A percentile compares a stretch with the other conserved stretches of the same genome.
These are phyloP conservation scores for Barbarea vulgaris DNA, from an alignment of 345 rosid genomes.

Conservation along the genomic window DNA sequence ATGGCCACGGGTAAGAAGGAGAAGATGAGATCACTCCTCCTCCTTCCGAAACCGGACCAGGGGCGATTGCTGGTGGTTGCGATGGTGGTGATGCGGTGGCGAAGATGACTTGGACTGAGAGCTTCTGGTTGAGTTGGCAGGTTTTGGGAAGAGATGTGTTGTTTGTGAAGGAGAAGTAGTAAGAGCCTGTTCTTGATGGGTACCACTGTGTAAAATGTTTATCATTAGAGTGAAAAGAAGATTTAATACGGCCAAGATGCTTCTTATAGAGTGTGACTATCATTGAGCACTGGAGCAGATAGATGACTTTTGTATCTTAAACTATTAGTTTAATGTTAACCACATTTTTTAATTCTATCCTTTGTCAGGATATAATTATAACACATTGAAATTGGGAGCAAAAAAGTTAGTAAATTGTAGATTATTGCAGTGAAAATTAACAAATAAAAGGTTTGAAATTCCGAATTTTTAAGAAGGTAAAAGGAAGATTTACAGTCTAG, in stretches of 20 bases:
- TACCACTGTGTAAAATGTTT: slow-evolving; percentile 56
- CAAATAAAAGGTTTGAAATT: neutral
- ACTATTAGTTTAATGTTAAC: slow-evolving; percentile 12
- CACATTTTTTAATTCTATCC: slow-evolving; percentile 16
- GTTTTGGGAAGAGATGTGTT: slow-evolving; percentile 57
- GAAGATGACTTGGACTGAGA: slow-evolving; percentile 58
- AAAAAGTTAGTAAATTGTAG: neutral
- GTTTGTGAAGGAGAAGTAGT: slow-evolving; percentile 80
- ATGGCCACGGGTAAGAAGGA: slow-evolving; percentile 84
- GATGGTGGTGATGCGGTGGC: slow-evolving; percentile 38
- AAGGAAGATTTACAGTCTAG: neutral
- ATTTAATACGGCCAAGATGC: neutral
- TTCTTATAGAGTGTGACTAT: slow-evolving; percentile 3
- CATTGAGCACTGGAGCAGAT: slow-evolving; percentile 19
- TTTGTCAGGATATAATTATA: neutral
- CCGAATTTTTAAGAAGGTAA: neutral
- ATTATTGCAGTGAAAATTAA: neutral
- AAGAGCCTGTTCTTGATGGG: slow-evolving; percentile 82
- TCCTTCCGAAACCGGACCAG: slow-evolving; percentile 65
- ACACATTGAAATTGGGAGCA: neutral
- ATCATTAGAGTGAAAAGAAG: neutral
- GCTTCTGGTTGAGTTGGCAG: slow-evolving; percentile 61
- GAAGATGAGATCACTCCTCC: slow-evolving; percentile 65
- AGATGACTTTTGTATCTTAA: slow-evolving; percentile 10
- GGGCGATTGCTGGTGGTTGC: slow-evolving; percentile 41